A percentile compares a stretch with the other conserved stretches of the same genome.
Conservation (phyloP, 768 basidiomycete genomes). For the Lactifluus volemus region DNA sequence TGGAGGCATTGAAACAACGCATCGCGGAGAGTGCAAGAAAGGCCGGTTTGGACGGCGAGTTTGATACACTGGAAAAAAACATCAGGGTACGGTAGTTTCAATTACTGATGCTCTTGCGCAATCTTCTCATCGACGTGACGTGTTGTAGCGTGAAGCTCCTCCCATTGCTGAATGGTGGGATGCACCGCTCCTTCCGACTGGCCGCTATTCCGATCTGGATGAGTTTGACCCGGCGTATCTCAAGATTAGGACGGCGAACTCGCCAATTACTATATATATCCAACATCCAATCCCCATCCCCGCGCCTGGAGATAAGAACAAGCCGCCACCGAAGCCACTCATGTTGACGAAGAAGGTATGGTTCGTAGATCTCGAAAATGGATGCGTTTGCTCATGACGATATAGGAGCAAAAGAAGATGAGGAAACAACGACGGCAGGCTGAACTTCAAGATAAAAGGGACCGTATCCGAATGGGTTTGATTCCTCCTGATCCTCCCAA, state of each 20-base stretch:
- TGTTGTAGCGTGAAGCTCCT: conserved; percentile 66
- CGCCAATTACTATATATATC: conserved; percentile 82
- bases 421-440: conserved; percentile 79
- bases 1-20: conserved; percentile 86
- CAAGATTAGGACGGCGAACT: conserved; percentile 55
- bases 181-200: conserved; percentile 68
- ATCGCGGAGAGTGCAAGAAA: conserved; percentile 91
- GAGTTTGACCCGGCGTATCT: conserved; percentile 43
- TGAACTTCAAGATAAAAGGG: conserved; percentile 89
- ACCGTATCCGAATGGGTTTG: conserved; percentile 92
- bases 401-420: conserved; percentile 92
- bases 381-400: background rate
- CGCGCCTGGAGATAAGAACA: conserved; percentile 79
- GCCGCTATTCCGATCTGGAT: conserved; percentile 68
- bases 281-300: conserved; percentile 98
- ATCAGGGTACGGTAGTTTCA: conserved; percentile 52
- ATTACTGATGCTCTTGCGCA: background rate
- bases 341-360: conserved; percentile 87
- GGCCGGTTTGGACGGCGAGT: conserved; percentile 90
- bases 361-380: background rate
- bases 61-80: conserved; percentile 82
- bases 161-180: conserved; percentile 99
- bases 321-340: conserved; percentile 68
- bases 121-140: background rate
- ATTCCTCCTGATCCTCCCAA: conserved; percentile 93